phyloP scores from a whole-genome alignment of 2,329 filamentous ascomycete genomes.

The Colletotrichum lupini region DNA sequence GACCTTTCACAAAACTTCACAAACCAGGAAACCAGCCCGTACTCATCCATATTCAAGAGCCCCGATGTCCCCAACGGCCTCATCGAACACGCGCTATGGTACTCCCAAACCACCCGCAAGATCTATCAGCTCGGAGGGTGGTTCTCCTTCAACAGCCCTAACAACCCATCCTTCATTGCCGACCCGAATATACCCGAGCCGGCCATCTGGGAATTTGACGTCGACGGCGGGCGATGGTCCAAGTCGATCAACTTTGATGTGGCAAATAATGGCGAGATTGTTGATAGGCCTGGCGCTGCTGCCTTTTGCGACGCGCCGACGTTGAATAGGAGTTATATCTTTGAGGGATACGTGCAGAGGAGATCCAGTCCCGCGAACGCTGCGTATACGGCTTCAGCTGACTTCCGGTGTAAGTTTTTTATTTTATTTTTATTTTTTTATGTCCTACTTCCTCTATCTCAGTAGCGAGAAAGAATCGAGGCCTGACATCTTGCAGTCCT shows the following conservation, averaged over 20 bases:
- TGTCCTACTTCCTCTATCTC: neutral
- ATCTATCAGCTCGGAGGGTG: conserved; percentile 39
- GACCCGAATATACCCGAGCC: conserved; percentile 27
- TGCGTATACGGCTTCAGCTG: conserved; percentile 14
- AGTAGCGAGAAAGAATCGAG: too few species aligned
- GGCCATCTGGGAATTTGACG: conserved; percentile 22
- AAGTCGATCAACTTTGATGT: conserved; percentile 1
- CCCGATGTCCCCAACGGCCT: conserved; percentile 36
- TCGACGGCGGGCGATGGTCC: conserved; percentile 21
- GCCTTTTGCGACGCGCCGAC: conserved; percentile 35
- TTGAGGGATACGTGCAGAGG: conserved; percentile 36
- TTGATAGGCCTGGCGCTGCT: conserved; percentile 33
- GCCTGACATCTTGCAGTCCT: conserved; percentile 11
- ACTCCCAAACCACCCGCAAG: conserved; percentile 33
- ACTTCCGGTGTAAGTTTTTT: conserved; percentile 30
- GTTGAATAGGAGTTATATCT: conserved; percentile 35
- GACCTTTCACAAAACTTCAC: conserved; percentile 38
- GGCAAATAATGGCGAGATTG: conserved; percentile 27
- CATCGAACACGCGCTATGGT: conserved; percentile 38
- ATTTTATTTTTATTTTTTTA: too few species aligned
- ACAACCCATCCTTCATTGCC: conserved; percentile 31
- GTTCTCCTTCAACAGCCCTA: conserved; percentile 36
- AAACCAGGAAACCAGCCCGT: conserved; percentile 31
- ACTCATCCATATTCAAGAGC: conserved; percentile 32
- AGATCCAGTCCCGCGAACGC: conserved; percentile 32